Evolutionary conservation across 2,329 filamentous ascomycete species (phyloP), one percentile per base, ranked within the genome.

Genomic region (Fusarium multiceps): DNA sequence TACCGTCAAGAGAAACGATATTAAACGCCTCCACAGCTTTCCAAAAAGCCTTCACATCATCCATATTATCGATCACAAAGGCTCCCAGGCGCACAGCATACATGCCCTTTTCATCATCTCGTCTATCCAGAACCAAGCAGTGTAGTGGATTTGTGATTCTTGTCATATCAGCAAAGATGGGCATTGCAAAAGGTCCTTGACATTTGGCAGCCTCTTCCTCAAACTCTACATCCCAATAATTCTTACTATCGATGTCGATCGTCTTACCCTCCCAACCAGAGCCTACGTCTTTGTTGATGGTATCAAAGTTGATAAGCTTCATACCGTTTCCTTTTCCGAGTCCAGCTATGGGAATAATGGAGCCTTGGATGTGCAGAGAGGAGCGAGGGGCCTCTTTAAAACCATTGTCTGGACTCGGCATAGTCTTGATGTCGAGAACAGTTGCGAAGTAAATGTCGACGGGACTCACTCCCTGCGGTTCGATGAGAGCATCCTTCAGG

Each of bases 141-240:
- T 37, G 34, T 12, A 37, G 34, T 2, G 34, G 34, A 4, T 37
- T n/a, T 1, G 34, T 37, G 18, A n/a, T 12, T n/a, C 34, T 37
- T 37, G 34, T 37, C 34, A 11, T 12, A 7, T 37, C 34, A 25
- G 47, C 64, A 28, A 68, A 61, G 16, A 55, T 27, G 2, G 60
- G 65, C 10, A 69, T 46, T 13, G 61, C 47, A 20, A 48, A 53
- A 10, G 64, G 45, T 1, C 32, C 25, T 6, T 48, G 16, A 3
- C 51, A 63, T 14, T 55, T 14, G 12, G 25, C n/a, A 5, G 66
- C 60, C 16, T 68, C 56, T 55, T 65, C 28, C 6, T 40, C 20
- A 28, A 61, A 69, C 0, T 32, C 14, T 3, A 58, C 49, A n/a
- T 69, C 66, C 55, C 55, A 69, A 47, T 65, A 65, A 25, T 55